phyloP scores from a whole-genome alignment of 1,284 basidiomycete species.

The Cystobasidium pallidum region DNA sequence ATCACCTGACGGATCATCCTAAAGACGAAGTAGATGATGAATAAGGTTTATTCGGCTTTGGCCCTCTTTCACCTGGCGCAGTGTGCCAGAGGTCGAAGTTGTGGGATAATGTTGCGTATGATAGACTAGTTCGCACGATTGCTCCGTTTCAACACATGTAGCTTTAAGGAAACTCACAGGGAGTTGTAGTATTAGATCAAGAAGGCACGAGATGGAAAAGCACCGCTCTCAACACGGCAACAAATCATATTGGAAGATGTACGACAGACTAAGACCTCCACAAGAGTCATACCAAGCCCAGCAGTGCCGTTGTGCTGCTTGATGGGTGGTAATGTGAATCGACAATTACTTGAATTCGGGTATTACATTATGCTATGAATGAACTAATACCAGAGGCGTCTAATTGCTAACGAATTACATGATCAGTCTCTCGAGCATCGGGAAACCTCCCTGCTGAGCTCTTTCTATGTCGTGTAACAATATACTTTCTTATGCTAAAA shows the following conservation, averaged over 20 bases:
- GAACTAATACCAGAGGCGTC: too few relatives aligned
- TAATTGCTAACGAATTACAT: background rate
- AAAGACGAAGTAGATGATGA: conserved; percentile 13
- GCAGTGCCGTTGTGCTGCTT: too few relatives aligned
- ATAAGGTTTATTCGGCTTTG: too few relatives aligned
- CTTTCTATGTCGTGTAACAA: background rate
- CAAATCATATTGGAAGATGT: background rate
- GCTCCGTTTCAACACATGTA: conserved; percentile 21
- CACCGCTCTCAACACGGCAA: conserved; percentile 15
- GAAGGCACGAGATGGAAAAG: background rate
- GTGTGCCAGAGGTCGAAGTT: too few relatives aligned
- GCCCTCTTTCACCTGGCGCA: too few relatives aligned
- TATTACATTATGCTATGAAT: too few relatives aligned
- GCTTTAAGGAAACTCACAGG: background rate
- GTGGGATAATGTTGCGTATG: too few relatives aligned
- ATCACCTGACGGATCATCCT: conserved; percentile 21
- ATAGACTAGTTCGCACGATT: background rate
- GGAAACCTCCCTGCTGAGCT: background rate
- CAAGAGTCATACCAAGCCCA: too few relatives aligned
- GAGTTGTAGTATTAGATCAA: background rate
- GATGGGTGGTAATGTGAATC: too few relatives aligned
- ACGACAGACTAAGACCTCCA: too few relatives aligned
- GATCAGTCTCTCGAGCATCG: background rate
- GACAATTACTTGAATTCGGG: too few relatives aligned
- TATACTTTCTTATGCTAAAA: background rate